Percentiles rank a stretch among this genome's conserved stretches.
Evolutionary conservation across 306 rosid species (phyloP).

Genomic region (Hylodesmum podocarpum): DNA sequence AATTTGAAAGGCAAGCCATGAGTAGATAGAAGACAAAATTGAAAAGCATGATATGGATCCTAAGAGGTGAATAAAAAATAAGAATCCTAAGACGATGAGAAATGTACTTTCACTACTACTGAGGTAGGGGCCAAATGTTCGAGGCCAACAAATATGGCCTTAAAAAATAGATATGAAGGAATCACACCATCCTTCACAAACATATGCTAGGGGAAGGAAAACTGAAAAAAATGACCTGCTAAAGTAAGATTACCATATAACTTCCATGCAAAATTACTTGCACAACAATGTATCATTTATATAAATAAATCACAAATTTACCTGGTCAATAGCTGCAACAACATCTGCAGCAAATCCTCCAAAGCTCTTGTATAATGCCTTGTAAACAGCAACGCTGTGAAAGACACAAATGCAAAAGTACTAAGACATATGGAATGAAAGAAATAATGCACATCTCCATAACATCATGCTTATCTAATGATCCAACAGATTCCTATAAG

Average conservation of each 20-base stretch:
- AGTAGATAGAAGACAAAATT: not conserved
- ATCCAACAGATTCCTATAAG: not conserved
- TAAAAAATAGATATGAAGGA: not conserved
- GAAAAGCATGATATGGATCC: not conserved
- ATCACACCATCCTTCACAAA: not conserved
- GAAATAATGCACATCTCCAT: not conserved
- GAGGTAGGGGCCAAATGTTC: not conserved
- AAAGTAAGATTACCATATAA: not conserved
- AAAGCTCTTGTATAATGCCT: constrained; percentile 93
- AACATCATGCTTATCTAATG: not conserved
- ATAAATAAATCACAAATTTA: constrained; percentile 30
- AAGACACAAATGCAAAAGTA: constrained; percentile 32
- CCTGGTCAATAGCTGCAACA: constrained; percentile 99
- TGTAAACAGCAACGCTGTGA: constrained; percentile 89
- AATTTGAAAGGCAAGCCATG: not conserved
- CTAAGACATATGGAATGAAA: not conserved
- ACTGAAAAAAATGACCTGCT: not conserved
- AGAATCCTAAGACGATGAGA: not conserved
- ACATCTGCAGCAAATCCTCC: constrained; percentile 99
- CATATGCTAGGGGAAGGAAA: not conserved
- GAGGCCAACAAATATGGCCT: not conserved
- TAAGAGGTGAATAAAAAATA: not conserved
- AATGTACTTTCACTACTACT: not conserved
- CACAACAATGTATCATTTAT: constrained; percentile 13
- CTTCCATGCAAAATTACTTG: not conserved